A percentile compares a stretch with the other conserved stretches of the same genome.
These are phyloP conservation scores for Tulasnella sp. DNA, from an alignment of 768 basidiomycete species.

Conservation along the genomic window DNA sequence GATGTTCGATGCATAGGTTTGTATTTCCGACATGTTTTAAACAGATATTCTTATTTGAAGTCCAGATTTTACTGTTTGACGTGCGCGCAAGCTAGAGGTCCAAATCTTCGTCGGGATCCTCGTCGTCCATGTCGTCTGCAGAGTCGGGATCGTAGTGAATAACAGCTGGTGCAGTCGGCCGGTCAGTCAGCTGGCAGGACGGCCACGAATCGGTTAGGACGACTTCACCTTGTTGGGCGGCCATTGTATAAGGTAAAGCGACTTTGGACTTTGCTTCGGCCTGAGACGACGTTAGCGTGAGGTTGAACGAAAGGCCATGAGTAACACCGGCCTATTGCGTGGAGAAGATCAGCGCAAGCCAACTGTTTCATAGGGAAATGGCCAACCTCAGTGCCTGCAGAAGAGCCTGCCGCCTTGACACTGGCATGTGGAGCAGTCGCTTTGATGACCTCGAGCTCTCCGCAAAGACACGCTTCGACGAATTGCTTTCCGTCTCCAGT, in stretches of 20 bases:
- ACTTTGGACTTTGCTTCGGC: conserved; percentile 69
- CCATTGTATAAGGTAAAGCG: conserved; percentile 61
- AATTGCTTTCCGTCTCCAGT: background rate
- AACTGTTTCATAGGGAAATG: background rate
- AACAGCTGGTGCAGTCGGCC: background rate
- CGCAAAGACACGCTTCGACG: conserved; percentile 13
- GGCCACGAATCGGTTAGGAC: background rate
- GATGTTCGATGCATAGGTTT: too few relatives aligned
- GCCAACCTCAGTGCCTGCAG: background rate
- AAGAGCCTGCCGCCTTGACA: background rate
- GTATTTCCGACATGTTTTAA: too few relatives aligned
- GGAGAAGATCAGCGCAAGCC: background rate
- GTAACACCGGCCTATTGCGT: background rate
- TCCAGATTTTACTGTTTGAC: too few relatives aligned
- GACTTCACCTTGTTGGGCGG: conserved; percentile 24
- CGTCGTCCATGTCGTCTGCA: conserved; percentile 89
- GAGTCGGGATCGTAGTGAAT: conserved; percentile 90
- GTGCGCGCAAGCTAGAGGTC: conserved; percentile 43
- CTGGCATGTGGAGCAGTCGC: background rate
- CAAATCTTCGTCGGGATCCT: conserved; percentile 91
- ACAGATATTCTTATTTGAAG: too few relatives aligned
- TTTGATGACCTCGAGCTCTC: conserved; percentile 14
- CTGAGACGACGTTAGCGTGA: conserved; percentile 72
- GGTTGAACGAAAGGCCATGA: conserved; percentile 60
- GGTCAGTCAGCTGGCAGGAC: background rate